Base-by-base conservation (phyloP, 2,329 filamentous ascomycete species). In the Neoascochyta sp. region DNA sequence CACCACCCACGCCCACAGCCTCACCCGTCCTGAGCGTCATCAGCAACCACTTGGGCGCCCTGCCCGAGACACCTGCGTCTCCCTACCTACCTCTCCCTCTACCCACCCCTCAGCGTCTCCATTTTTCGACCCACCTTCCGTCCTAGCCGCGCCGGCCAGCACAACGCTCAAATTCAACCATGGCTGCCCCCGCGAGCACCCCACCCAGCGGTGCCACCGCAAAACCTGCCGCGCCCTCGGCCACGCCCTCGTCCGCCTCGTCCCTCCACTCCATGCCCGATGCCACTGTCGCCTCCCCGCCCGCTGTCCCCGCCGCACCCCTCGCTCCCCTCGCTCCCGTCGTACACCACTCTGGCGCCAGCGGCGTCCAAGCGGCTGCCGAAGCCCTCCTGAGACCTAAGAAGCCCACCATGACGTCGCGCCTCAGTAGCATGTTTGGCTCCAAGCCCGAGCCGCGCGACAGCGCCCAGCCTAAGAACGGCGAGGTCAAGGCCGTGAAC, bases 331-430 rank as follows among this genome's bases (percentile, higher is more conserved):
- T n/a, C n/a, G n/a, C n/a, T n/a, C n/a, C n/a, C n/a, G 41, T 45
- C 16, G 36, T 52, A 14, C 38, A 44, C 18, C 47, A 56, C 16
- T 43, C 47, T 11, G 45, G 42, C 26, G 40, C 48, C 18, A 57
- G 54, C 37, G 51, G 53, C 40, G 41, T 52, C 17, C 45, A 50
- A 26, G 44, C 46, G 18, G 56, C 56, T 40, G 57, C 53, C 31
- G 57, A 63, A 43, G 54, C 53, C 9, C 35, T 46, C 21, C 40
- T 57, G 22, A 62, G 55, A 41, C 51, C 55, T 19, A 60, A 55
- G 38, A 66, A 66, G 44, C 63, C 63, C 16, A 65, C 60, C 30
- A 66, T 66, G 62, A 54, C 62, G 34, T 64, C 63, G 47, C 60
- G 63, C 37, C 56, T 66, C 34, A 65, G 60, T 36, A 61, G 60